Conservation (phyloP, 768 basidiomycete species). For the Boletus edulis region DNA sequence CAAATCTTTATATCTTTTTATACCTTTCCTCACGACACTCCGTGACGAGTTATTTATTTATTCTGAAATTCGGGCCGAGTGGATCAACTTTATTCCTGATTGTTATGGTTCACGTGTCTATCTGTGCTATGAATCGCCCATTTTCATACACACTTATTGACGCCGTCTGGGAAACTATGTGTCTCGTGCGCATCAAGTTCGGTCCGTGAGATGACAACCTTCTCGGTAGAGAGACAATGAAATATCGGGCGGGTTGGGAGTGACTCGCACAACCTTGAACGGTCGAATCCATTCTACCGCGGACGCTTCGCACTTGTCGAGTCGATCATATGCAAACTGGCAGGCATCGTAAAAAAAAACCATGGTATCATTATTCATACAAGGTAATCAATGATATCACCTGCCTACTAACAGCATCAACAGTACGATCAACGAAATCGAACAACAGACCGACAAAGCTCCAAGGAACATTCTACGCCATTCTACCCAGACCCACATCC, state of each 20-base stretch:
- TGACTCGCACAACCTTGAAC: no score
- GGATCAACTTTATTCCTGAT: conserved; percentile 1
- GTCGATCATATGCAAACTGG: no score
- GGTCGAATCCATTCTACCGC: no score
- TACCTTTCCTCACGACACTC: not conserved
- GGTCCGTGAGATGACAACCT: no score
- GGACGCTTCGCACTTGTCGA: no score
- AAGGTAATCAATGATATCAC: conserved; percentile 4
- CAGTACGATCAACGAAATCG: no score
- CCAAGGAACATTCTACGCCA: conserved; percentile 2
- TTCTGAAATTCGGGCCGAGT: conserved; percentile 1
- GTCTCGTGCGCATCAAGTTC: no score
- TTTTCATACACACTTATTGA: conserved; percentile 17
- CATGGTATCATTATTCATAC: conserved; percentile 11
- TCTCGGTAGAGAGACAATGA: no score
- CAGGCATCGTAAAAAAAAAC: no score
- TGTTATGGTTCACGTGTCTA: not conserved
- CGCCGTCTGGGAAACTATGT: conserved; percentile 47
- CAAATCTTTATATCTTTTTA: conserved; percentile 2
- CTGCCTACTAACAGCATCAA: not conserved
- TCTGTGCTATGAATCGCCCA: no score
- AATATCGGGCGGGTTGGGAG: no score
- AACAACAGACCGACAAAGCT: not conserved
- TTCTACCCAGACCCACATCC: conserved; percentile 49
- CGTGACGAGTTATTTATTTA: conserved; percentile 6